These are phyloP conservation scores for Venturia nashicola DNA, from an alignment of 2,329 filamentous ascomycete genomes.

Conservation along the genomic window DNA sequence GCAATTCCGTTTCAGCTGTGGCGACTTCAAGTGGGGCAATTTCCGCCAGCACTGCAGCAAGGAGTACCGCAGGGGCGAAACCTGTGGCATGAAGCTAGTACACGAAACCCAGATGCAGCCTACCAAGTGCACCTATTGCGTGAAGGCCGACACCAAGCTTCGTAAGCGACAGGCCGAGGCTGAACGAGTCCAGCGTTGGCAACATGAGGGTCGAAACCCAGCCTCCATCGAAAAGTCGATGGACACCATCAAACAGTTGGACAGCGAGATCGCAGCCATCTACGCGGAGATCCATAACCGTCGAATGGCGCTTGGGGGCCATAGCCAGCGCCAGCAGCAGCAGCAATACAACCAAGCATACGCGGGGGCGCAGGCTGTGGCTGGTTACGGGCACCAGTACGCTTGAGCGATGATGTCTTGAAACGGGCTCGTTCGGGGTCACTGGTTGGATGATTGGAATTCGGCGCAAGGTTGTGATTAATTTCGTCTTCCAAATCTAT, in stretches of 20 bases:
- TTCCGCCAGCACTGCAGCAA: constrained; percentile 89
- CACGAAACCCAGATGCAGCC: constrained; percentile 55
- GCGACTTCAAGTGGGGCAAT: constrained; percentile 89
- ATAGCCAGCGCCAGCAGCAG: neutral
- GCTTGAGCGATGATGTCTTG: neutral
- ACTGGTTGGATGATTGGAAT: neutral
- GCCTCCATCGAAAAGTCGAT: constrained; percentile 54
- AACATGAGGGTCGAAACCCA: constrained; percentile 49
- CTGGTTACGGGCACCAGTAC: neutral
- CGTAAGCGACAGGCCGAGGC: constrained; percentile 11
- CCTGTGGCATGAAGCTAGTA: constrained; percentile 85
- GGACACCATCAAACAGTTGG: constrained; percentile 60
- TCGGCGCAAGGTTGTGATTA: neutral
- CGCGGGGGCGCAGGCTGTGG: neutral
- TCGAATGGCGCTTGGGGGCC: neutral
- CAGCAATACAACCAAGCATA: neutral
- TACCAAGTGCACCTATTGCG: constrained; percentile 70
- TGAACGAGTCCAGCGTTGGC: constrained; percentile 10
- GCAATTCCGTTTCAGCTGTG: constrained; percentile 71
- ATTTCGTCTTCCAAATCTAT: constrained; percentile 3
- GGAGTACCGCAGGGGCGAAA: constrained; percentile 92
- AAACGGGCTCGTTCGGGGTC: neutral
- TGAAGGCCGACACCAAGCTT: constrained; percentile 73
- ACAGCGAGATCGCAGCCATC: constrained; percentile 56
- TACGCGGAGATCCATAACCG: constrained; percentile 36